Conservation (phyloP, 306 rosid species). For the Ammopiptanthus mongolicus region DNA sequence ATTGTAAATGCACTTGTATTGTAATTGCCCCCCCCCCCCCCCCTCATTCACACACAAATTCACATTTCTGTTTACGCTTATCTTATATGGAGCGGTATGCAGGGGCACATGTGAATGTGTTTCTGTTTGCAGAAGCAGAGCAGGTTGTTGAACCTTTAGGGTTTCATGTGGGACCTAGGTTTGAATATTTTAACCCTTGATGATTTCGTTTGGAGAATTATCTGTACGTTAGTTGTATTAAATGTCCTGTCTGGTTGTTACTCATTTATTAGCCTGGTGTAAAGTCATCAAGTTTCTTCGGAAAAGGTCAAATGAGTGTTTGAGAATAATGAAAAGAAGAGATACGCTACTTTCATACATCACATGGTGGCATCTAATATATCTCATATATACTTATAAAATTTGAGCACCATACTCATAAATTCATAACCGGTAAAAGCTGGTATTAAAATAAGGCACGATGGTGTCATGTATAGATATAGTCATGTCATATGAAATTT, state of each 20-base stretch:
- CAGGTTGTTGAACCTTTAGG: not conserved
- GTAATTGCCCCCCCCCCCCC: not conserved
- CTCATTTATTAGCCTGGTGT: not conserved
- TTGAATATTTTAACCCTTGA: not conserved
- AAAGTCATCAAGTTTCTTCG: not conserved
- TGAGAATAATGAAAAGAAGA: not conserved
- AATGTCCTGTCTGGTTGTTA: no score
- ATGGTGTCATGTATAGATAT: no score
- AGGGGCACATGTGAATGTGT: not conserved
- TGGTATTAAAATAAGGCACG: no score
- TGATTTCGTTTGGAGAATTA: not conserved
- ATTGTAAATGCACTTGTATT: conserved; percentile 40
- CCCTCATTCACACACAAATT: not conserved
- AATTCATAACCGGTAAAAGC: no score
- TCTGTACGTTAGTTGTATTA: not conserved
- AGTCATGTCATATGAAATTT: no score
- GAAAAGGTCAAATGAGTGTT: not conserved
- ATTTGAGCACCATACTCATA: no score
- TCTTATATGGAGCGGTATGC: not conserved
- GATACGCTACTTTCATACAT: no score
- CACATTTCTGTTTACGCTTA: not conserved
- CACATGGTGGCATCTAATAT: no score
- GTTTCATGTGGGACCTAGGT: not conserved
- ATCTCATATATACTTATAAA: no score
- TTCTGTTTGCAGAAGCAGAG: not conserved